Evolutionary conservation across 2,329 filamentous ascomycete genomes (phyloP), one percentile per base, ranked within the genome.

Genomic region (Paraphaeosphaeria sporulosa): DNA sequence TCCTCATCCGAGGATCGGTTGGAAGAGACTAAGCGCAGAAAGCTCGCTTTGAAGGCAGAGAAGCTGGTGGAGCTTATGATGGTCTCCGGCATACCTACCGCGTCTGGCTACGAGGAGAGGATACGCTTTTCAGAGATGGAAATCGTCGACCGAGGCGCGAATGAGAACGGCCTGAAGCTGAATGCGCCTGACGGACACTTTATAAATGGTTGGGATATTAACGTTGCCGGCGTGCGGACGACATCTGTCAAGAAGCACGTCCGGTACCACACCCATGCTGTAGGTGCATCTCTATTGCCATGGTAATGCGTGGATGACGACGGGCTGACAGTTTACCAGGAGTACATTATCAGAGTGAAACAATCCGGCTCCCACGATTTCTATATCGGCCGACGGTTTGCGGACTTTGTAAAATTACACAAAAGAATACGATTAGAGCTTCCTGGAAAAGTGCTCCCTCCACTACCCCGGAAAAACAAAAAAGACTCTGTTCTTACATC

Each of bases 31-130:
- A 99, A 99, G 82, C 87, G 95, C 60, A 86, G 89, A 66, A 99
- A 99, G 79, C 82, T 99, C 65, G 94, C 95, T 3, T 84, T 90
- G 70, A 99, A 99, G 85, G 93, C 92, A 50, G 90, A 95, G 77
- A 99, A 99, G 82, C 82, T 99, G 59, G 92, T 99, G 12, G 95
- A 99, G 83, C 84, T 99, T 62, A 99, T 99, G 95, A 97, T 99
- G 93, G 95, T 99, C 9, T 98, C 94, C 8, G 95, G 95, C 40
- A 90, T 99, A 59, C 92, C 92, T 36, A 99, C 95, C 0, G 93
- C 95, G 4, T 97, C 94, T 4, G 95, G 95, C 2, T 99, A 98
- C 76, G 95, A 99, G 79, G 95, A 99, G 82, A 88, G 95, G 59
- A 97, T 99, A 73, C 88, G 93, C 53, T 99, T 99, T 76, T 93